phyloP scores from a whole-genome alignment of 495 filamentous ascomycete genomes.

The Pseudomonodictys pantanalensis region DNA sequence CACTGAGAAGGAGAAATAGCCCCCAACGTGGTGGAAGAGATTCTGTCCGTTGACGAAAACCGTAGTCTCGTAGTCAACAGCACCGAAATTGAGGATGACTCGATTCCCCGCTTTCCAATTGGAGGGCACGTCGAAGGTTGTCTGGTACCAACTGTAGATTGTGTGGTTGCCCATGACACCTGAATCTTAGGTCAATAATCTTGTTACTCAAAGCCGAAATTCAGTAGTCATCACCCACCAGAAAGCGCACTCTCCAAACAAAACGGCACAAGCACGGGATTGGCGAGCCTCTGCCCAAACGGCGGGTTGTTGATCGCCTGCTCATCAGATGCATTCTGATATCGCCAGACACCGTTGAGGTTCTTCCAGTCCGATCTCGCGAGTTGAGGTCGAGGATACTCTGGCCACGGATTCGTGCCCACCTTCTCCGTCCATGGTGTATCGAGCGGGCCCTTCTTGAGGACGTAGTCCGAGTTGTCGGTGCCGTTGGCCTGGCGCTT shows the following conservation, averaged over 20 bases:
- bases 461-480: conserved; percentile 31
- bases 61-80: conserved; percentile 65
- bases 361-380: conserved; percentile 58
- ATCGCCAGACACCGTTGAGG: conserved; percentile 67
- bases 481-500: conserved; percentile 18
- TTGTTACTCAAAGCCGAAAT: not conserved
- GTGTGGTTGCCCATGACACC: conserved; percentile 52
- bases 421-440: conserved; percentile 63
- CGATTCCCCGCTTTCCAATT: conserved; percentile 45
- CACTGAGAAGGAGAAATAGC: conserved; percentile 60
- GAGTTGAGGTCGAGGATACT: conserved; percentile 64
- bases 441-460: conserved; percentile 48
- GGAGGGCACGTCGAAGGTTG: conserved; percentile 52
- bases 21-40: conserved; percentile 56
- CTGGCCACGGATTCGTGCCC: conserved; percentile 62
- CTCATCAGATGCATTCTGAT: conserved; percentile 46
- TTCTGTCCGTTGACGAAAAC: conserved; percentile 61
- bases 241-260: conserved; percentile 60
- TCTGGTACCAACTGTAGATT: conserved; percentile 61
- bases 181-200: conserved; percentile 23
- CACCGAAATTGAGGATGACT: conserved; percentile 64
- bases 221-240: conserved; percentile 44
- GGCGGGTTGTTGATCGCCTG: conserved; percentile 47
- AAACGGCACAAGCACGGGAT: conserved; percentile 60
- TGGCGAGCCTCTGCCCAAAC: conserved; percentile 41